Conservation (phyloP, 148 eudicot species). For the Camellia sinensis region DNA sequence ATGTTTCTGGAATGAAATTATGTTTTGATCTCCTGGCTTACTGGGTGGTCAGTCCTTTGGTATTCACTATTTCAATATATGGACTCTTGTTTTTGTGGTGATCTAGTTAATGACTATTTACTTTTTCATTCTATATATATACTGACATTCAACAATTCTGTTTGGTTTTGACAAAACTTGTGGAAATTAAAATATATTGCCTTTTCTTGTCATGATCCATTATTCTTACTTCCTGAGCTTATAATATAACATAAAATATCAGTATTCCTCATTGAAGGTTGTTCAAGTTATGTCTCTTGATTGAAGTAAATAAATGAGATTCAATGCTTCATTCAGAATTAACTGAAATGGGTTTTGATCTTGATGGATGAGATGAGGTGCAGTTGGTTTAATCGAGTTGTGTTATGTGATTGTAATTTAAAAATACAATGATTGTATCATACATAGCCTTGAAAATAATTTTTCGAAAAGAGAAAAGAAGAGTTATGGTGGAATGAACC, state of each 20-base stretch:
- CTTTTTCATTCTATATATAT: too few species aligned
- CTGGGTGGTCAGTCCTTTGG: conserved; percentile 9
- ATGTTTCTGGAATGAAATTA: neutral
- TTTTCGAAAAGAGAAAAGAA: too few species aligned
- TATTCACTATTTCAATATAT: neutral
- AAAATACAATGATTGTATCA: too few species aligned
- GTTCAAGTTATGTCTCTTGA: neutral
- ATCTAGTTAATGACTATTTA: neutral
- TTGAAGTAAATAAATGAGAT: neutral
- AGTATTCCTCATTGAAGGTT: neutral
- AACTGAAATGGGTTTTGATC: neutral
- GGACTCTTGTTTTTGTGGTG: neutral
- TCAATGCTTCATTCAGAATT: neutral
- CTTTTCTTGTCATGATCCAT: neutral
- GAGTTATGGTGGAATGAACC: too few species aligned
- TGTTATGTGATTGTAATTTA: neutral
- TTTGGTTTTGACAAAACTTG: neutral
- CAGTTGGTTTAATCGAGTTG: neutral
- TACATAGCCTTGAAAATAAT: too few species aligned
- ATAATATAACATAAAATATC: neutral
- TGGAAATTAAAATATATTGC: neutral
- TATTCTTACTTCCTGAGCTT: neutral
- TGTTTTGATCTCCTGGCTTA: neutral
- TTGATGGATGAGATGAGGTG: conserved; percentile 1
- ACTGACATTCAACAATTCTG: neutral